Evolutionary conservation across 495 filamentous ascomycete species (phyloP), one percentile per base, ranked within the genome.

Genomic region (Cryomyces minteri): DNA sequence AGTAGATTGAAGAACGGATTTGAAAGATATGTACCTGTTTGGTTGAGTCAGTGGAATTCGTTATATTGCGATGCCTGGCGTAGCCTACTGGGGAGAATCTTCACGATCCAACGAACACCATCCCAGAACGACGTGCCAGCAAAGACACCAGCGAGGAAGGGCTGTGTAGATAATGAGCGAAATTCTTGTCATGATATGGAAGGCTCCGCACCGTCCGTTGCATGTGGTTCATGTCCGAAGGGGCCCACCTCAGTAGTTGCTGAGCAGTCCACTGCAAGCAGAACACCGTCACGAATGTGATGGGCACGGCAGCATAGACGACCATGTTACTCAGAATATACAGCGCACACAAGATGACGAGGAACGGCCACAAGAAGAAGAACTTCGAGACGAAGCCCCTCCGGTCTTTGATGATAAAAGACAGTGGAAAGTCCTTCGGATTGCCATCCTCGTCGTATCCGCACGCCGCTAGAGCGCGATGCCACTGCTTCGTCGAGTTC

Each of bases 121-220:
- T 83, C 75, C 69, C 86, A 81, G 54, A 92, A 92, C 31, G 93
- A 60, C 1, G 88, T 77, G 14, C 72, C 87, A 8, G 84, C 85
- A 67, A 96, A 96, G 28, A 96, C 84, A 48, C 90, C 90, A 1
- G 90, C 78, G 45, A 98, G 66, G 67, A 84, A 95, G 9, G 90
- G 88, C 81, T 88, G 4, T 60, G 49, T 39, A 47, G 32, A 14
- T 10, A 39, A 9, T 47, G 31, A 52, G 43, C 31, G 28, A 34
- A 5, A 18, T 40, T 14, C 10, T 40, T 43, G 29, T 11, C 2
- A 43, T 39, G 46, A 31, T 45, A 46, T 25, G 28, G 4, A 36
- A 28, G 9, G 6, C 6, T 7, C 65, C 77, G 54, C 69, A 87
- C 82, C 53, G 92, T 95, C 57, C 77, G 81, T 53, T 95, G 84